Conservation (phyloP, 192 early-diverging fungal species). For the Backusella parvicylindrica region DNA sequence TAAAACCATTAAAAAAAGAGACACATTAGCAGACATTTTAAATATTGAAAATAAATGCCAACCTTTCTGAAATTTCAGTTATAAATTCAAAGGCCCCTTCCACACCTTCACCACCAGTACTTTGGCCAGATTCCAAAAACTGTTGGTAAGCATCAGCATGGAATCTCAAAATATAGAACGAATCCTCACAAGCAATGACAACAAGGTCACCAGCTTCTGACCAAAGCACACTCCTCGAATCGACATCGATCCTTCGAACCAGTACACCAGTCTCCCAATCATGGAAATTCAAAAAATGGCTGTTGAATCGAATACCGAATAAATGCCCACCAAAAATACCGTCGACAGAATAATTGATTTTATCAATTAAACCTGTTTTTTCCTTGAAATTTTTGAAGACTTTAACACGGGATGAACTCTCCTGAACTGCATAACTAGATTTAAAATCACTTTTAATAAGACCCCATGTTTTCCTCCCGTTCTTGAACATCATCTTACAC, state of each 20-base stretch:
- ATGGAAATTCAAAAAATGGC: slow-evolving; percentile 84
- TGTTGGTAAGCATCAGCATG: slow-evolving; percentile 78
- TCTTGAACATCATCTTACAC: slow-evolving; percentile 40
- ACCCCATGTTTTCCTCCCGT: background rate
- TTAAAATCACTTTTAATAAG: background rate
- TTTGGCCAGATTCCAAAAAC: slow-evolving; percentile 61
- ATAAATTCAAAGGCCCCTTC: slow-evolving; percentile 96
- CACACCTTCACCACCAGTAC: slow-evolving; percentile 88
- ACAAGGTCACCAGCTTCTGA: slow-evolving; percentile 92
- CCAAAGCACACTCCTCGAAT: slow-evolving; percentile 86
- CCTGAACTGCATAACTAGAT: slow-evolving; percentile 80
- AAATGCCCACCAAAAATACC: slow-evolving; percentile 93
- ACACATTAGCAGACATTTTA: background rate
- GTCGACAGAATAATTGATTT: slow-evolving; percentile 80
- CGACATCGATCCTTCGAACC: slow-evolving; percentile 93
- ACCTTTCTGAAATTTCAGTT: slow-evolving; percentile 80
- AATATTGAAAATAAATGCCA: background rate
- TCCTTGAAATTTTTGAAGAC: slow-evolving; percentile 98
- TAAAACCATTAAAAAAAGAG: background rate
- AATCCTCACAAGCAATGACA: slow-evolving; percentile 90
- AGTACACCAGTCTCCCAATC: slow-evolving; percentile 95
- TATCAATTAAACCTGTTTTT: slow-evolving; percentile 57
- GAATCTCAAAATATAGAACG: slow-evolving; percentile 91
- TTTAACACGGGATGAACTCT: slow-evolving; percentile 84
- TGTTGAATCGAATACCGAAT: slow-evolving; percentile 79